Evolutionary conservation across 169 alveolate genomes (phyloP), one percentile per base, ranked within the genome.

Genomic region (Haemoproteus tartakovskyi): DNA sequence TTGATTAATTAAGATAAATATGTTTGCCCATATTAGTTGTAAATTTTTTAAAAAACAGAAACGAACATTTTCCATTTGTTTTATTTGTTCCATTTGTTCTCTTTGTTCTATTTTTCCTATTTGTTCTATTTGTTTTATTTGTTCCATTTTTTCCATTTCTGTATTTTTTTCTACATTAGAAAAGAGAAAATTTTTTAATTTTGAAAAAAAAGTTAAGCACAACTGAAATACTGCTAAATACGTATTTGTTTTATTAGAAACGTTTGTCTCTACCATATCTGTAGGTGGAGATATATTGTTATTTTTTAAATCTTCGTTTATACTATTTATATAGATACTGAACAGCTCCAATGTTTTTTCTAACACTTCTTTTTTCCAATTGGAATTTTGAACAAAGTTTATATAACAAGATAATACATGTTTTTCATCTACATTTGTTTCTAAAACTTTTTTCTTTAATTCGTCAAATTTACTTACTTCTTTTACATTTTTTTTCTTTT

Each of bases 381-480:
- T 24, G 9, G 64, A n/a, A 4, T 21, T 18, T 2, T 24, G 30
- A 16, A 64, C 9, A 51, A 64, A 64, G 30, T 51, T 36, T n/a
- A 12, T 33, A 16, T 26, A 67, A 5, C 52, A 19, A 16, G 21
- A 19, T 21, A 67, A 16, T 18, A 67, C 18, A n/a, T 40, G 11
- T 3, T 30, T 29, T 45, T 67, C 82, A 0, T 67, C 60, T 0
- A 67, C 21, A 8, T 52, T 67, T 14, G 19, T 16, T 19, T 22
- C 70, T 18, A 38, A 18, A 27, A 67, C 26, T 26, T 54, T 67
- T 36, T 46, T 47, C 47, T 19, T 67, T 38, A 67, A 21, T 26
- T 67, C 60, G 14, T 40, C 70, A 47, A 38, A 38, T 41, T 52
- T 27, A 4, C 43, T 37, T 59, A 29, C 56, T 11, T 52, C 60